phyloP scores from a whole-genome alignment of 2,329 filamentous ascomycete genomes.

The Fusarium clavum region DNA sequence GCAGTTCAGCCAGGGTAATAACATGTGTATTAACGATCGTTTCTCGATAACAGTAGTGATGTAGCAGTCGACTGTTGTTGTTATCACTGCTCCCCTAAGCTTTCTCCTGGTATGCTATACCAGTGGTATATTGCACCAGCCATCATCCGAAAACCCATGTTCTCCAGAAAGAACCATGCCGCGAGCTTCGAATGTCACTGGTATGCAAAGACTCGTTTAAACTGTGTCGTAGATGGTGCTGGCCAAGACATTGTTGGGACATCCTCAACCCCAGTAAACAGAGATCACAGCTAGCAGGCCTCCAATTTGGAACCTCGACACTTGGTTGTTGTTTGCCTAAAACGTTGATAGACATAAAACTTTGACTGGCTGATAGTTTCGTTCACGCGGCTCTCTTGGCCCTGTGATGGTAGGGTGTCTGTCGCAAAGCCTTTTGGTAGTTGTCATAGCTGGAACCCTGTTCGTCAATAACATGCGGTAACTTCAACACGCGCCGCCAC shows the following conservation, averaged over 20 bases:
- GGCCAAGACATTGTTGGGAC: not conserved
- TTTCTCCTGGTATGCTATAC: not conserved
- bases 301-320: not conserved
- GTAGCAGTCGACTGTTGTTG: not conserved
- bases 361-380: constrained; percentile 27
- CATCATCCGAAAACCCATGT: not conserved
- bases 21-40: not conserved
- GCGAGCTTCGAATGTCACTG: not conserved
- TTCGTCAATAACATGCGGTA: constrained; percentile 40
- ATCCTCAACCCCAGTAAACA: constrained; percentile 2
- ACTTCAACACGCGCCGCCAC: constrained; percentile 31
- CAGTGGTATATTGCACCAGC: not conserved
- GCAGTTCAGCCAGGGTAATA: not conserved
- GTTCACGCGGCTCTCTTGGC: constrained; percentile 4
- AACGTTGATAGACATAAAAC: constrained; percentile 26
- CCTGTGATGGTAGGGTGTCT: not conserved
- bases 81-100: not conserved
- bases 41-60: not conserved
- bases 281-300: not conserved
- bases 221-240: not conserved
- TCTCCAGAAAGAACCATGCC: too few species aligned
- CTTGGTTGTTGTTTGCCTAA: not conserved
- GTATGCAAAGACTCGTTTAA: not conserved
- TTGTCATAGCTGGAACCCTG: constrained; percentile 9
- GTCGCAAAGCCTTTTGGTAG: constrained; percentile 6